These are phyloP conservation scores for Clavispora phyllophila DNA, from an alignment of 805 yeast genomes.

Conservation along the genomic window DNA sequence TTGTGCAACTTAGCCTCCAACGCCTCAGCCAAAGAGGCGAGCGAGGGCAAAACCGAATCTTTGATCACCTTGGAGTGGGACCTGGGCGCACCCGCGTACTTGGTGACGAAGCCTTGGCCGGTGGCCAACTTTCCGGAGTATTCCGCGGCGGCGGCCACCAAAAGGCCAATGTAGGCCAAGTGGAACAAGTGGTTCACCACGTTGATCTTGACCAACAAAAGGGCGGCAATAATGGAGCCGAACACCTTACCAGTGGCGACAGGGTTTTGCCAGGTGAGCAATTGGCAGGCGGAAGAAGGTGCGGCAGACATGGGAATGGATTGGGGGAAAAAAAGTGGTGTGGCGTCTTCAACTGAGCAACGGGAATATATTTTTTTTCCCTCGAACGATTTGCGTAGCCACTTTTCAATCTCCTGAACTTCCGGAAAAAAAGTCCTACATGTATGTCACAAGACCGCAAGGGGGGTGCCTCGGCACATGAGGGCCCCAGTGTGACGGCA, in stretches of 20 bases:
- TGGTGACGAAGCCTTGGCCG: constrained; percentile 77
- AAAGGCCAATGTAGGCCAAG: constrained; percentile 53
- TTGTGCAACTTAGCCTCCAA: constrained; percentile 52
- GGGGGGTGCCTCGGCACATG: background rate
- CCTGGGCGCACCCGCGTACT: constrained; percentile 58
- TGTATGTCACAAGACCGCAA: constrained; percentile 2
- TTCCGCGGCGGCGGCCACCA: constrained; percentile 69
- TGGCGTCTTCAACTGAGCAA: background rate
- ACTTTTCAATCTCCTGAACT: constrained; percentile 1
- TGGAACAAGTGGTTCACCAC: constrained; percentile 57
- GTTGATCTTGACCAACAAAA: constrained; percentile 61
- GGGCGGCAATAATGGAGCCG: constrained; percentile 52
- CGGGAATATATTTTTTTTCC: background rate
- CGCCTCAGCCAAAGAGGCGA: constrained; percentile 43
- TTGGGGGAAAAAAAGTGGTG: background rate
- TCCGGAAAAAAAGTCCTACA: constrained; percentile 1
- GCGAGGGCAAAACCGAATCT: constrained; percentile 35
- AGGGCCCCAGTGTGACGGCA: no score
- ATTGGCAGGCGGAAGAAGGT: constrained; percentile 16
- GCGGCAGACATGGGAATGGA: background rate
- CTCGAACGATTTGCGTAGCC: background rate
- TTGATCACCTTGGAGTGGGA: constrained; percentile 33
- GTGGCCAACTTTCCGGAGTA: constrained; percentile 65
- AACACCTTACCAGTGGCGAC: constrained; percentile 70
- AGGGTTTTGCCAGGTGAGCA: constrained; percentile 76